Base-by-base conservation (phyloP, 1,139 yeast genomes). In the Kodamaea anthophila region DNA sequence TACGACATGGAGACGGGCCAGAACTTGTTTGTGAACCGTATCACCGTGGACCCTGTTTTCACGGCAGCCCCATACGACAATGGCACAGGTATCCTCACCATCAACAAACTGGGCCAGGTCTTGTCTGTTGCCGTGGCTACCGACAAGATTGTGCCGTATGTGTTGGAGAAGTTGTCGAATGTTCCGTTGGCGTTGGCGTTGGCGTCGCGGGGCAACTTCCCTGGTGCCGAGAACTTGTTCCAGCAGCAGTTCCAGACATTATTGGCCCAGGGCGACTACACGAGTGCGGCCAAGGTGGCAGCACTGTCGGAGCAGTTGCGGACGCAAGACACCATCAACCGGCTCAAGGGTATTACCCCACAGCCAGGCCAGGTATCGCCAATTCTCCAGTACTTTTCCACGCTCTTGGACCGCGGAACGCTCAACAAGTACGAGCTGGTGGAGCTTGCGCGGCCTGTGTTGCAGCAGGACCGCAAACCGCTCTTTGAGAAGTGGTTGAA, bases 321-420 rank as follows among this genome's bases (percentile, higher is more conserved):
- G 65, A 88, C 96, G 28, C 94, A 85, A 39, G 94, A 85, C 41
- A 91, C 98, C 23, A 88, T 93, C 51, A 83, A 87, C 59, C 85
- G 87, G 58, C 77, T 93, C 65, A 91, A 91, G 61, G 78, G 78
- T 49, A 71, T 91, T 38, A 94, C 93, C 43, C 86, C 96, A n/a
- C 83, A 86, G 40, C 96, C 96, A 25, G 98, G 98, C 29, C 88
- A 86, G 50, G 84, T 87, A 28, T 85, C 96, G 28, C 98, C 98
- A 32, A 82, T 93, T 43, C 67, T 93, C 52, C 93, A 88, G 56
- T 93, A 93, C 58, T 86, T 93, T 55, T 83, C 94, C 24, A 86
- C 93, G 38, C 67, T 93, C 47, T 74, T 93, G 42, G 98, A 91
- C 58, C 82, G 86, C 60, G 97, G 97, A 23, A 74, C 94, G 30